Percentiles rank a stretch among this genome's conserved stretches.
Conservation (phyloP, 2,329 filamentous ascomycete species). For the Lecanicillium sp. region DNA sequence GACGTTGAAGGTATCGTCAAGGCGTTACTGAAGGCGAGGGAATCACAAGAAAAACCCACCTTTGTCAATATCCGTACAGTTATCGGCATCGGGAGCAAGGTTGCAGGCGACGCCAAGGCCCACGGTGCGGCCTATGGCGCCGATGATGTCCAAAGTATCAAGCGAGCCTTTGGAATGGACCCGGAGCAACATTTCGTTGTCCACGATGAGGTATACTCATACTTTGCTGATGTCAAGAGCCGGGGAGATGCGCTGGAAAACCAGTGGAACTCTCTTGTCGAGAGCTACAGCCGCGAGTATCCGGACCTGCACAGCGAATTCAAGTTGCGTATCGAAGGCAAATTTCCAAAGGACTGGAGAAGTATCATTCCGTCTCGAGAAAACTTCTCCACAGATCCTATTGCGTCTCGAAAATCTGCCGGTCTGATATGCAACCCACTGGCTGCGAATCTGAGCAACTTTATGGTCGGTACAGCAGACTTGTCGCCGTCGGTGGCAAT, state of each 20-base stretch:
- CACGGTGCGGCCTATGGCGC: conserved; percentile 49
- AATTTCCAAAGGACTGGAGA: conserved; percentile 41
- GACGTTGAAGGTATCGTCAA: conserved; percentile 40
- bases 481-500: conserved; percentile 49
- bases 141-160: conserved; percentile 37
- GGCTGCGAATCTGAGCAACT: conserved; percentile 38
- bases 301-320: conserved; percentile 47
- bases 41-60: conserved; percentile 37
- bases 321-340: conserved; percentile 39
- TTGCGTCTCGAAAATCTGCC: conserved; percentile 44
- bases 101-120: conserved; percentile 39
- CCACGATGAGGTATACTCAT: conserved; percentile 41
- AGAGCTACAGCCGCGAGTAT: conserved; percentile 36
- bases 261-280: conserved; percentile 40
- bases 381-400: conserved; percentile 39
- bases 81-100: conserved; percentile 41
- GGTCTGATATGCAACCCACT: conserved; percentile 46
- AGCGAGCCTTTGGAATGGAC: conserved; percentile 19
- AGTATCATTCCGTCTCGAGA: conserved; percentile 40
- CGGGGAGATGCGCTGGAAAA: conserved; percentile 39
- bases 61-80: conserved; percentile 50
- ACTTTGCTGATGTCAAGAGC: conserved; percentile 41
- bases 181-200: conserved; percentile 31
- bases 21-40: conserved; percentile 35
- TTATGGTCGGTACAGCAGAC: conserved; percentile 51